A percentile compares a stretch with the other conserved stretches of the same genome.
Evolutionary conservation across 176 grass and related monocot species (phyloP).

Genomic region (Musa acuminata): DNA sequence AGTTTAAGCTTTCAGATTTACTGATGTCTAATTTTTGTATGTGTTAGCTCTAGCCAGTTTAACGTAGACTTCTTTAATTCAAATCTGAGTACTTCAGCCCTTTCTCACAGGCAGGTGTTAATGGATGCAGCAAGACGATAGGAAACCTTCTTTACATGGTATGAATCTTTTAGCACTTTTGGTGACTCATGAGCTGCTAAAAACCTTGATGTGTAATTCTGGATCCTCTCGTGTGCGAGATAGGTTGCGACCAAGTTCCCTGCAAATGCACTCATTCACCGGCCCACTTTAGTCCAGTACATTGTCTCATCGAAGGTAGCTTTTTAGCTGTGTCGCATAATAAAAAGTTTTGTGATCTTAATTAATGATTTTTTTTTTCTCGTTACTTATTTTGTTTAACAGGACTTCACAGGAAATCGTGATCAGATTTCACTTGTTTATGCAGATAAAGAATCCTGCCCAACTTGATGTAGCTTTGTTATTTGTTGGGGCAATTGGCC

Average conservation of each 20-base stretch:
- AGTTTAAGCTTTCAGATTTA: too few species aligned
- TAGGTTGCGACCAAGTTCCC: constrained; percentile 90
- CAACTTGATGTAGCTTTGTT: constrained; percentile 74
- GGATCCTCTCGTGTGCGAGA: constrained; percentile 20
- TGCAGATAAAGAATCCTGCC: constrained; percentile 78
- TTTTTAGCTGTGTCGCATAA: neutral
- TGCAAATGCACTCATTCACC: constrained; percentile 70
- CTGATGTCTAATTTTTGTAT: too few species aligned
- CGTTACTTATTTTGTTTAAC: neutral
- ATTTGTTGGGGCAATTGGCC: constrained; percentile 55
- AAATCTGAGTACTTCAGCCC: too few species aligned
- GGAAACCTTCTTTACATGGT: constrained; percentile 84
- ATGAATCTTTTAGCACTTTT: constrained; percentile 7
- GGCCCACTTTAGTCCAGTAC: constrained; percentile 58
- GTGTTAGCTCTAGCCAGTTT: too few species aligned
- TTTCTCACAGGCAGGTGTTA: constrained; percentile 46
- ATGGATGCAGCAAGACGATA: constrained; percentile 51
- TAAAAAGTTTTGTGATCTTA: neutral
- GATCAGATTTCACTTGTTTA: constrained; percentile 2
- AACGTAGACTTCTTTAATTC: too few species aligned
- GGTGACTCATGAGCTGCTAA: neutral
- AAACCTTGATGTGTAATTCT: neutral
- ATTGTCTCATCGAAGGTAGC: constrained; percentile 58
- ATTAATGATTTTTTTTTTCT: neutral
- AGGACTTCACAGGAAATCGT: neutral